Conservation (phyloP, 2,329 filamentous ascomycete species). For the Macrophomina pseudophaseolina region DNA sequence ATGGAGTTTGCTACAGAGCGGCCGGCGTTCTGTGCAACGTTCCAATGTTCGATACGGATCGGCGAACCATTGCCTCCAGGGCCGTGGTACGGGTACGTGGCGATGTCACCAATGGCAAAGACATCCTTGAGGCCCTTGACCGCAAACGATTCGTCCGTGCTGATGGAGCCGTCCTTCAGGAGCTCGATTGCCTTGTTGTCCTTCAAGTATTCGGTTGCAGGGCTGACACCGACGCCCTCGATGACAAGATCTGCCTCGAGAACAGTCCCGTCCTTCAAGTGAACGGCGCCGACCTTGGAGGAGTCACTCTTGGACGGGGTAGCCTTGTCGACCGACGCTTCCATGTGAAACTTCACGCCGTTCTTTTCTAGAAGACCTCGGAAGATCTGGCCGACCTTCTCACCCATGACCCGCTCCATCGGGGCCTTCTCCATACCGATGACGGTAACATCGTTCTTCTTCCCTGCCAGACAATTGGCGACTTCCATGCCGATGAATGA, state of each 20-base stretch:
- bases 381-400: constrained; percentile 79
- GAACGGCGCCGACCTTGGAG: constrained; percentile 77
- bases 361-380: constrained; percentile 80
- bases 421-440: constrained; percentile 88
- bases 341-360: constrained; percentile 87
- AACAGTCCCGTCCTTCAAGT: constrained; percentile 82
- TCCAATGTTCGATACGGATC: constrained; percentile 96
- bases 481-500: constrained; percentile 99
- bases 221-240: constrained; percentile 85
- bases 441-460: constrained; percentile 82
- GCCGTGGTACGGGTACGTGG: constrained; percentile 91
- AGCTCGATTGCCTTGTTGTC: constrained; percentile 73
- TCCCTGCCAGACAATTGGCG: constrained; percentile 76
- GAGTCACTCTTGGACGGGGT: constrained; percentile 70
- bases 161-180: constrained; percentile 83
- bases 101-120: constrained; percentile 94
- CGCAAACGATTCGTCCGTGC: constrained; percentile 78
- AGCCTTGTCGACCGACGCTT: constrained; percentile 81
- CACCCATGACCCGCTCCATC: constrained; percentile 84
- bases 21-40: constrained; percentile 93
- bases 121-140: constrained; percentile 80
- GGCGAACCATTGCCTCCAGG: constrained; percentile 77
- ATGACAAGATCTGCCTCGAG: constrained; percentile 90
- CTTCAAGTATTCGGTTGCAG: constrained; percentile 81
- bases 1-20: constrained; percentile 81